Percentiles rank a stretch among this genome's conserved stretches.
phyloP scores from a whole-genome alignment of 495 filamentous ascomycete species.

The Penicillium waksmanii region DNA sequence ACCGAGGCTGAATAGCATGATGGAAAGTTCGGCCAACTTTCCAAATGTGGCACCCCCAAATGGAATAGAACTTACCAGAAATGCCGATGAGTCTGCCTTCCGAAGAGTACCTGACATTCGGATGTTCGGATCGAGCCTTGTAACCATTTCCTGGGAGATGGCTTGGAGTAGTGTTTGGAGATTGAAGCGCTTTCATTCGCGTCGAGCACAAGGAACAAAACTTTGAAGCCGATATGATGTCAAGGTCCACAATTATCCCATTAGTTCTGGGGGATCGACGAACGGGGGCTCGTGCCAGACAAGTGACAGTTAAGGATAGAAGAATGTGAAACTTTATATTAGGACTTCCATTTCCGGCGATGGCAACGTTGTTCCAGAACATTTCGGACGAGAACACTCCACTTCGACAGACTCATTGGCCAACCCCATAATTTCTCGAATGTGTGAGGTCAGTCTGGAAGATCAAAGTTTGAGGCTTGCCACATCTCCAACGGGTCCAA shows the following conservation, averaged over 20 bases:
- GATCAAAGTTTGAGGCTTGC: neutral
- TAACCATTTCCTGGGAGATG: neutral
- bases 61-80: neutral
- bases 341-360: conserved; percentile 18
- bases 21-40: conserved; percentile 2
- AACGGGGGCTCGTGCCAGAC: neutral
- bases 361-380: conserved; percentile 15
- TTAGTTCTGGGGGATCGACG: conserved; percentile 5
- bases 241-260: neutral
- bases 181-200: conserved; percentile 4
- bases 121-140: neutral
- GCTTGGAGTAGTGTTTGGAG: conserved; percentile 2
- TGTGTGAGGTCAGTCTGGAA: neutral
- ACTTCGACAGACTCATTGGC: conserved; percentile 8
- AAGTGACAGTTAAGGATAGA: neutral
- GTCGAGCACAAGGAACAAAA: conserved; percentile 3
- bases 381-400: neutral
- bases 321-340: conserved; percentile 10
- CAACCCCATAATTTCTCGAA: conserved; percentile 9
- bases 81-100: neutral
- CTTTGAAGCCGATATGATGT: conserved; percentile 4
- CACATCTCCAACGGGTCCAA: conserved; percentile 13
- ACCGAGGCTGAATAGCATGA: neutral
- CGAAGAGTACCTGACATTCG: neutral
- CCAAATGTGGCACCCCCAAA: neutral